Base-by-base conservation (phyloP, 495 filamentous ascomycete genomes). In the Neurospora sp. region DNA sequence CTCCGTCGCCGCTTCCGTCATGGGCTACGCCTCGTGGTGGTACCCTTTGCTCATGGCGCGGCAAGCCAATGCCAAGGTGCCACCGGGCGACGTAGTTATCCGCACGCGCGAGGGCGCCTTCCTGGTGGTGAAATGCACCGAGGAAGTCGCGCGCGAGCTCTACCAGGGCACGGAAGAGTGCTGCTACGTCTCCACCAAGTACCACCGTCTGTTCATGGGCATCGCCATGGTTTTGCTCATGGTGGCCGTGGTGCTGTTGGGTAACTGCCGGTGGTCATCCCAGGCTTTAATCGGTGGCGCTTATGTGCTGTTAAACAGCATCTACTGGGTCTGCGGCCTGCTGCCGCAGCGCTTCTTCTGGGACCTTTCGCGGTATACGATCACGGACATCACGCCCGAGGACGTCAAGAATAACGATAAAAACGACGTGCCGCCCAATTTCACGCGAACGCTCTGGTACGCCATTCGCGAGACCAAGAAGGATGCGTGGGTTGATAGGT, bases 121-220 rank as follows among this genome's bases (percentile, higher is more conserved):
- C 73, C 73, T 92, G 3, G 76, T 90, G 24, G 81, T 92, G 36
- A 81, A 85, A 48, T 92, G 90, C 76, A 82, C 83, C 15, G 90
- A 92, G 79, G 85, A 89, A 11, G 85, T 92, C 9, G 86, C 89
- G 10, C 84, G 90, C 28, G 88, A 91, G 79, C 84, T 92, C 2
- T 92, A 92, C 77, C 84, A 81, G 13, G 88, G 88, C 39, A 88
- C 87, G 0, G 88, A 90, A 73, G 80, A 85, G 73, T 77, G 83
- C 24, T 87, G 89, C 71, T 81, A 82, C 39, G 83, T 89, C 9
- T 77, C 78, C 15, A 83, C 83, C 1, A 75, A 71, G 2, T 76
- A 77, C 28, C 85, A 87, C 77, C 82, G 86, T n/a, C 71, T 80
- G 19, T 84, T 89, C 11, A 87, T 90, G 77, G 89, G 83, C 1